These are phyloP conservation scores for Apiospora koreana DNA, from an alignment of 2,329 filamentous ascomycete genomes.

Conservation along the genomic window DNA sequence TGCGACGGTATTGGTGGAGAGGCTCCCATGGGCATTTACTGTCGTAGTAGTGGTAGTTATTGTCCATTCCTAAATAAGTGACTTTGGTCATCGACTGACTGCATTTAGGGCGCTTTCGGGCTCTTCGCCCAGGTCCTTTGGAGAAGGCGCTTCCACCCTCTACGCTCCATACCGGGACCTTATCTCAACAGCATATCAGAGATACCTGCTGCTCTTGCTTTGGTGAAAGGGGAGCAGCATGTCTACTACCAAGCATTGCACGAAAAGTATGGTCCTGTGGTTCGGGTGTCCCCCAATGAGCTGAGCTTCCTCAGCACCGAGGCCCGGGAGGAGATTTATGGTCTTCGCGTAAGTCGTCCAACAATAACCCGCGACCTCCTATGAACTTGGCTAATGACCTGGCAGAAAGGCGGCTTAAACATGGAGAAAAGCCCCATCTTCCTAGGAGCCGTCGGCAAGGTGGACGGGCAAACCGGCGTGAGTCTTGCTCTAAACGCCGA, in stretches of 20 bases:
- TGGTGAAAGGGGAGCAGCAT: slow-evolving; percentile 27
- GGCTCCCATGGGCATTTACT: neutral
- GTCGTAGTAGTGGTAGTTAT: neutral
- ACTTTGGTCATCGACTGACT: neutral
- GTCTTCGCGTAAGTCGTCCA: slow-evolving; percentile 22
- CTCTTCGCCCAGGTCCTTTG: slow-evolving; percentile 13
- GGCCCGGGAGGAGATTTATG: slow-evolving; percentile 33
- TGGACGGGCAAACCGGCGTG: slow-evolving; percentile 20
- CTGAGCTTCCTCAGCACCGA: slow-evolving; percentile 27
- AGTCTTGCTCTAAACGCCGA: slow-evolving; percentile 21
- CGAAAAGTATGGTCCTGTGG: slow-evolving; percentile 29
- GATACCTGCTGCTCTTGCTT: slow-evolving; percentile 22
- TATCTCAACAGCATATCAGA: slow-evolving; percentile 26
- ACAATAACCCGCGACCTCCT: no score
- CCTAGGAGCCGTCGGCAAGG: slow-evolving; percentile 23
- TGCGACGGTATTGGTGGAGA: neutral
- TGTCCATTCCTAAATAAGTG: no score
- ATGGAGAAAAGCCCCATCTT: slow-evolving; percentile 31
- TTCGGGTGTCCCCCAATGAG: slow-evolving; percentile 29
- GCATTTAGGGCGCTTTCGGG: neutral
- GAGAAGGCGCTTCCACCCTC: slow-evolving; percentile 24
- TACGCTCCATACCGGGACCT: slow-evolving; percentile 26
- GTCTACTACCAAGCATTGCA: slow-evolving; percentile 26
- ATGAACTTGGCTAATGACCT: neutral
- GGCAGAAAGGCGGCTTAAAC: slow-evolving; percentile 20